Base-by-base conservation (phyloP, 163 green algal species). In the Volvox carteri region DNA sequence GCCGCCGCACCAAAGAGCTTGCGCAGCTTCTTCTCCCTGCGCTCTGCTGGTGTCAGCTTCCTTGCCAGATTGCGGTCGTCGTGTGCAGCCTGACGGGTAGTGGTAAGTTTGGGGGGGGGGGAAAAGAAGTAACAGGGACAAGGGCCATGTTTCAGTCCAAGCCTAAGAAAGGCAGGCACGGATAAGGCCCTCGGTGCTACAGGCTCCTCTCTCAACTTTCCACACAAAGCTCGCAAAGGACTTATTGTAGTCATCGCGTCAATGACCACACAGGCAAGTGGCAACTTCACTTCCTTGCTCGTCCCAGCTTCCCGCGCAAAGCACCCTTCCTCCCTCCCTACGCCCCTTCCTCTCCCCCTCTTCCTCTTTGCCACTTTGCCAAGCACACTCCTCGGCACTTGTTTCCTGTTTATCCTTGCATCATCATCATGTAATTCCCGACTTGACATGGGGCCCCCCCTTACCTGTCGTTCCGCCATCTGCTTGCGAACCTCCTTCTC, bases 51-150 rank as follows among this genome's bases (percentile, higher is more conserved):
- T 35, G 98, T 99, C 23, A 99, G 95, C 96, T 97, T 99, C 76
- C 97, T 92, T 0, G 97, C 96, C n/a, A 98, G 92, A 93, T 99
- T 99, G 70, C 98, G 93, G 91, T 99, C 98, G 33, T 98, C 96
- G 92, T 99, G 98, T 14, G 98, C 98, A 62, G 95, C 73, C 85
- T 93, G 65, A 5, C 6, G 58, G n/a, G n/a, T n/a, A n/a, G n/a
- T n/a, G n/a, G n/a, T 58, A 14, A 11, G 48, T 58, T 58, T 58
- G 48, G 48, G 48, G 14, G 48, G 48, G 48, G 48, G 11, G 48
- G 48, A 58, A 58, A 58, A 46, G 18, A 58, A 52, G 70, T n/a
- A n/a, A n/a, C n/a, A n/a, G n/a, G n/a, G n/a, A n/a, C n/a, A n/a
- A n/a, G n/a, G n/a, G n/a, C n/a, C n/a, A n/a, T n/a, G n/a, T n/a